Percentiles rank a stretch among this genome's conserved stretches.
These are phyloP conservation scores for Sphagnum contortum DNA, from an alignment of 225 moss, liverwort and hornwort genomes.

Conservation along the genomic window DNA sequence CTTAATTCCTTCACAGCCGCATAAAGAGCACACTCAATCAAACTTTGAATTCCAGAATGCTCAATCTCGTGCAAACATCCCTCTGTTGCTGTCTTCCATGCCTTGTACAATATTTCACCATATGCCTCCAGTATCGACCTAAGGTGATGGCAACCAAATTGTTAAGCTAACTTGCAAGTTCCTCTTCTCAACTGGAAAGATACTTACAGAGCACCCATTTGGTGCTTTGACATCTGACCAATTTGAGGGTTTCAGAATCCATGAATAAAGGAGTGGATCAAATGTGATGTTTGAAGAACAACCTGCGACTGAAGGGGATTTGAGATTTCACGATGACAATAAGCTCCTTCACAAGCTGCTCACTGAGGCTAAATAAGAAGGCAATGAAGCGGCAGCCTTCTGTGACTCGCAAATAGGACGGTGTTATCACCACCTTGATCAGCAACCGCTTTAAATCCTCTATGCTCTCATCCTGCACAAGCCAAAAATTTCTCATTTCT, in stretches of 20 bases:
- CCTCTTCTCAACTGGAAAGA: no score
- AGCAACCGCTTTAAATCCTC: conserved; percentile 43
- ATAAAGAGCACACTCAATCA: conserved; percentile 37
- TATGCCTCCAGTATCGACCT: conserved; percentile 37
- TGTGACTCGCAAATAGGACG: conserved; percentile 25
- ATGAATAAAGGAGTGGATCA: no score
- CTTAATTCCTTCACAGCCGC: conserved; percentile 26
- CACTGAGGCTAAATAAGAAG: conserved; percentile 36
- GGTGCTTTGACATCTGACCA: no score
- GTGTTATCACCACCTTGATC: conserved; percentile 34
- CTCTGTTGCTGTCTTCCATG: conserved; percentile 37
- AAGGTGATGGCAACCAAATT: no score
- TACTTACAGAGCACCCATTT: no score
- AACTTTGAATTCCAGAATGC: conserved; percentile 34
- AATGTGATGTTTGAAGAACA: no score
- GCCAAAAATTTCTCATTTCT: background rate
- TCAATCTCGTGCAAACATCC: conserved; percentile 39
- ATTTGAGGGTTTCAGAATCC: no score
- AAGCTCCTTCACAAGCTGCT: conserved; percentile 52
- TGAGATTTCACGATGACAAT: conserved; percentile 40
- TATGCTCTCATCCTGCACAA: conserved; percentile 22
- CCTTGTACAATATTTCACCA: conserved; percentile 40
- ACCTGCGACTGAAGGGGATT: conserved; percentile 38
- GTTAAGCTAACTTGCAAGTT: no score
- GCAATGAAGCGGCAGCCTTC: conserved; percentile 38